Evolutionary conservation across 176 grass and related monocot species (phyloP).

Genomic region (Oryza meridionalis): DNA sequence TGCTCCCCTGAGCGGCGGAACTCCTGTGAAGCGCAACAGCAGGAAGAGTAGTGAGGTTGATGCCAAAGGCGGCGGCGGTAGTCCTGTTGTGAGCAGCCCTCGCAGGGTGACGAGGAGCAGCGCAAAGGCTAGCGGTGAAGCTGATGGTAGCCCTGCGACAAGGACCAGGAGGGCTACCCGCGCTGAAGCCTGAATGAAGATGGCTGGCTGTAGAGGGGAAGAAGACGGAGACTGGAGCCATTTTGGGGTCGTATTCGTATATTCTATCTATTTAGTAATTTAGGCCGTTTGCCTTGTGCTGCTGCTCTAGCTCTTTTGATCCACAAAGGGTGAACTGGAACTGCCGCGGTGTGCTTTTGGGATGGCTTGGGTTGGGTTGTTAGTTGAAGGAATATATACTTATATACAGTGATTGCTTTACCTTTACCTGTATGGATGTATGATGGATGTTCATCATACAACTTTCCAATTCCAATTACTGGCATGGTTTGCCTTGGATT

Average conservation of each 20-base stretch:
- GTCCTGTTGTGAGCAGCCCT: constrained; percentile 25
- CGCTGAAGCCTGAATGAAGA: constrained; percentile 28
- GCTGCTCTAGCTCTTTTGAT: background rate
- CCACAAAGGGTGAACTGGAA: too few relatives aligned
- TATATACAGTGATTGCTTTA: too few relatives aligned
- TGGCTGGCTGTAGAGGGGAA: background rate
- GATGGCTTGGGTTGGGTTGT: background rate
- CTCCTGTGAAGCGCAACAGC: constrained; percentile 15
- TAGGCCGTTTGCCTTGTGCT: too few relatives aligned
- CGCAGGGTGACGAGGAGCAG: constrained; percentile 9
- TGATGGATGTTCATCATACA: background rate
- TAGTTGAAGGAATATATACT: background rate
- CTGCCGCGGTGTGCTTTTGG: background rate
- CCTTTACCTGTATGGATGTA: background rate
- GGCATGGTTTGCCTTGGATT: background rate
- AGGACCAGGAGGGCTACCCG: constrained; percentile 16
- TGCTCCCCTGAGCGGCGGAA: background rate
- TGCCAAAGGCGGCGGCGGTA: background rate
- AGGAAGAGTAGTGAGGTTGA: constrained; percentile 29
- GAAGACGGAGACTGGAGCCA: background rate
- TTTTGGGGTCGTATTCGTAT: background rate
- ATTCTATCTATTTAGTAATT: background rate
- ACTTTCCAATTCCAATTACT: background rate
- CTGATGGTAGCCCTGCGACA: constrained; percentile 8
- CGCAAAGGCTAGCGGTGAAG: background rate